Evolutionary conservation across 1,284 basidiomycete genomes (phyloP).

Genomic region (Vanrija sp.): DNA sequence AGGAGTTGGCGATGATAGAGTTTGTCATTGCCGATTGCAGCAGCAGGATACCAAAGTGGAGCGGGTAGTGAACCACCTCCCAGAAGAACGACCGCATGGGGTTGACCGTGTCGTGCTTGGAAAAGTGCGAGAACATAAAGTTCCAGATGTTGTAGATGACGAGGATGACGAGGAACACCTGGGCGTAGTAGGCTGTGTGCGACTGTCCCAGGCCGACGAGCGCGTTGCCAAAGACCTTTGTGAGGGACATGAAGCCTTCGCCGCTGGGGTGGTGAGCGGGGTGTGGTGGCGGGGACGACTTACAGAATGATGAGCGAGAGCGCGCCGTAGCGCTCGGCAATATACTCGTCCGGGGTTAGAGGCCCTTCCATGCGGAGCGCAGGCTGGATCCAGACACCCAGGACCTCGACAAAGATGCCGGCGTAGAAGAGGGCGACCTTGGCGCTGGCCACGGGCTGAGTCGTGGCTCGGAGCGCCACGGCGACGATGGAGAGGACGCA

Average conservation of each 20-base stretch:
- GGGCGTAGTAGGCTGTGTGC: not conserved
- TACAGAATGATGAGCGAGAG: not conserved
- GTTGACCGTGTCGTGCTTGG: conserved; percentile 10
- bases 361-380: not conserved
- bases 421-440: not conserved
- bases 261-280: not conserved
- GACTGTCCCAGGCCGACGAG: not conserved
- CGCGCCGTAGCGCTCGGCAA: not conserved
- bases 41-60: conserved; percentile 26
- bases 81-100: conserved; percentile 16
- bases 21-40: conserved; percentile 20
- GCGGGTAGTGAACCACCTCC: conserved; percentile 26
- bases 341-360: not conserved
- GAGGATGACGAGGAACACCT: conserved; percentile 7
- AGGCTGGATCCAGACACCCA: not conserved
- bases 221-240: not conserved
- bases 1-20: too few species aligned
- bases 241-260: not conserved
- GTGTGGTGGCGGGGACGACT: not conserved
- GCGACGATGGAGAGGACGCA: not conserved
- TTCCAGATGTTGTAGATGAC: conserved; percentile 25
- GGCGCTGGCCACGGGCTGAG: not conserved
- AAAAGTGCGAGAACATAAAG: conserved; percentile 25
- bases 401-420: not conserved
- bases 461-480: not conserved